Evolutionary conservation across 768 basidiomycete genomes (phyloP), one percentile per base, ranked within the genome.

Genomic region (Russula brevipes): DNA sequence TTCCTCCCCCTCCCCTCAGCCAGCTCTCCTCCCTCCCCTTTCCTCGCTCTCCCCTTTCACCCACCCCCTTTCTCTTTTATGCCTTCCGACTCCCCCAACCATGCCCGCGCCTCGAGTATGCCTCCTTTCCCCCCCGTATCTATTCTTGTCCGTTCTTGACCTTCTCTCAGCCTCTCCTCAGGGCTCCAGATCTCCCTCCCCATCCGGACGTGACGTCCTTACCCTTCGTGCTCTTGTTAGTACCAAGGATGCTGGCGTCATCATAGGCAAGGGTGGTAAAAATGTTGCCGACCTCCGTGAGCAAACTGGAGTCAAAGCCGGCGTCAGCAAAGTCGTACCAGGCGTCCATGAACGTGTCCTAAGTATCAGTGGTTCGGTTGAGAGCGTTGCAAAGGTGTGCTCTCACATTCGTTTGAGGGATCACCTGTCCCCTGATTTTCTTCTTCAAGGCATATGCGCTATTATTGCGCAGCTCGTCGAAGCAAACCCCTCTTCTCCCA

Each of bases 261-360:
- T 97, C 76, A 98, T 98, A 70, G 94, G 96, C 68, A 97, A 93
- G 72, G 94, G 82, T 56, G 97, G 97, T 61, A 93, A 94, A 80
- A 98, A 98, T 72, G 96, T 99, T 72, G 96, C 96, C 66, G 92
- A 95, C 76, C 84, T 99, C 71, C 85, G 97, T 66, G 92, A 96
- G 69, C 88, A 91, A 71, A 96, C 94, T 49, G 94, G 91, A 68
- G 95, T 97, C 78, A 98, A 94, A 78, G 95, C 97, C 66, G 97
- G 97, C 73, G 97, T 99, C 76, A 94, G 89, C 83, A 98, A 97
- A 76, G 96, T 98, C 81, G 94, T 96, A 63, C 86, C 88, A 60
- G 97, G 97, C 71, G 94, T 99, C 64, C 94, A 97, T 65, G 97
- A 99, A 78, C 89, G 97, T 70, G 94, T 98, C 73, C 86, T 99